Base-by-base conservation (phyloP, 805 yeast species). In the Wickerhamomyces xylosicus region DNA sequence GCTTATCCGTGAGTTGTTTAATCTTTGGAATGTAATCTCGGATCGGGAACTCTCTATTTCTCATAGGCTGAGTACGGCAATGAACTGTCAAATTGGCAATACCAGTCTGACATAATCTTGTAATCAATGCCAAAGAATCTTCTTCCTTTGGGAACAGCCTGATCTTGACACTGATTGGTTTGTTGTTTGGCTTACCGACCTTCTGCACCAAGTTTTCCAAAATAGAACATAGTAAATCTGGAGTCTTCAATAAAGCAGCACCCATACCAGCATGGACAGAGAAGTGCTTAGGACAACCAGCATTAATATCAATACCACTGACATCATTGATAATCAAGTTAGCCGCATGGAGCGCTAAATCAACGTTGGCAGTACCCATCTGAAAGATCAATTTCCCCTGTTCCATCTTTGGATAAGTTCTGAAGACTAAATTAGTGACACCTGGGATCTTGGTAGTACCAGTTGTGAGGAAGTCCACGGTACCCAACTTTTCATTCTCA, bases 181-280 rank as follows among this genome's bases (percentile, higher is more conserved):
- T 85, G 16, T 67, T 61, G 50, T 72, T 58, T 4, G 94, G 94
- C 39, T 59, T 66, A 5, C 98, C 98, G 1, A 92, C 89, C 46
- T 86, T 67, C 19, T 69, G 69, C 2, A 92, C 97, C 36, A 92
- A 62, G 7, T 71, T 69, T 3, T 59, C 59, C 43, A 92, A 61
- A 22, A 92, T 92, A 14, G 69, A 68, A 47, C 80, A 82, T 15
- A 92, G 65, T 31, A 74, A 62, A 34, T 85, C 95, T 0, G 97
- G 97, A 0, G 89, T 85, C 25, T 69, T 65, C 40, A 92, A 64
- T 35, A 92, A 64, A 1, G 95, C 97, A 3, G 97, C 95, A 5
- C 98, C 98, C 97, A 92, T 92, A 1, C 98, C 98, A 0, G 94
- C 70, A 58, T 92, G 98, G 3, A 87, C 71, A 1, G 95, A 83